Conservation (phyloP, 345 rosid species). For the Nasturtium officinale region DNA sequence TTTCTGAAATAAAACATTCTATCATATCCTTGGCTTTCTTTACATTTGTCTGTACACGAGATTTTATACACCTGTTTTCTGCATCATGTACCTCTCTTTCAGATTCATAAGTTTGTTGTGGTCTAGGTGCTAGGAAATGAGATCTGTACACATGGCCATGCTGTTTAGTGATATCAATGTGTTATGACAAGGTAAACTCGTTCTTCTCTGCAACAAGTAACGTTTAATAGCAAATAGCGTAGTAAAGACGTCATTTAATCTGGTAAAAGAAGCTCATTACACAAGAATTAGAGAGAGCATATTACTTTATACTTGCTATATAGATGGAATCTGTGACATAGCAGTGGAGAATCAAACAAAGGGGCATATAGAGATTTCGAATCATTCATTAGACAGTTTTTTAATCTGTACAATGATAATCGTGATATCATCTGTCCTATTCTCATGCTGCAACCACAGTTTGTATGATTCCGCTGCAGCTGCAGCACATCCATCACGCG, state of each 20-base stretch:
- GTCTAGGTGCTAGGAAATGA: conserved; percentile 26
- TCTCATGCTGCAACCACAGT: conserved; percentile 85
- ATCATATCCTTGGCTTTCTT: conserved; percentile 12
- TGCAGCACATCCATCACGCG: conserved; percentile 89
- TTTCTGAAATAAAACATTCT: conserved; percentile 46
- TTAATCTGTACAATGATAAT: conserved; percentile 84
- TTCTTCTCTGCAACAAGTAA: conserved; percentile 16
- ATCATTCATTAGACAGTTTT: conserved; percentile 55
- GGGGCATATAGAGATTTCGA: background rate
- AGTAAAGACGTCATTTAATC: background rate
- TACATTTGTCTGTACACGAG: background rate
- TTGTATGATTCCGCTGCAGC: conserved; percentile 92
- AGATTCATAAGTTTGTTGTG: conserved; percentile 7
- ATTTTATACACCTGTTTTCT: conserved; percentile 23
- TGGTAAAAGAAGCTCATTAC: conserved; percentile 27
- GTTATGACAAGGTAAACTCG: too few species aligned
- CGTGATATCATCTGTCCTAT: conserved; percentile 96
- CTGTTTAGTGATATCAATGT: conserved; percentile 11
- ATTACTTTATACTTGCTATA: conserved; percentile 34
- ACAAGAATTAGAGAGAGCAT: conserved; percentile 23
- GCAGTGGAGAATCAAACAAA: conserved; percentile 14
- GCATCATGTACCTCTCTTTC: conserved; percentile 30
- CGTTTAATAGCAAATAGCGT: background rate
- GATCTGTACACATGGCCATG: conserved; percentile 3
- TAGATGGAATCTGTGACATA: conserved; percentile 19